A percentile compares a stretch with the other conserved stretches of the same genome.
phyloP scores from a whole-genome alignment of 805 yeast genomes.

The Tetrapisispora arboricola region DNA sequence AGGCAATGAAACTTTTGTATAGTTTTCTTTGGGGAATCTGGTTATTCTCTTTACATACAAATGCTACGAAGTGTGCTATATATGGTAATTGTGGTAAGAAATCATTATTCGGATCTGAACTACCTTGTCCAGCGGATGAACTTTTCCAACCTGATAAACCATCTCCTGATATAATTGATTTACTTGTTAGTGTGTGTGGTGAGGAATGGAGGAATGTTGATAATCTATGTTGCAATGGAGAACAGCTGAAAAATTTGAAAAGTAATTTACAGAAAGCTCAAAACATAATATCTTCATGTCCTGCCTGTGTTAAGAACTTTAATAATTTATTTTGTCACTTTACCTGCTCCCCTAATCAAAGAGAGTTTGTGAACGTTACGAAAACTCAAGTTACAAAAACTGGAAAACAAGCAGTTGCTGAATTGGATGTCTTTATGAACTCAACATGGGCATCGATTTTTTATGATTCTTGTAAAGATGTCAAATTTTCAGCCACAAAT shows the following conservation, averaged over 20 bases:
- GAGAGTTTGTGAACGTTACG: constrained; percentile 61
- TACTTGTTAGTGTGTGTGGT: constrained; percentile 62
- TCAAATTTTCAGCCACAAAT: constrained; percentile 88
- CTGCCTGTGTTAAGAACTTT: constrained; percentile 85
- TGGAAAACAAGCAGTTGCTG: constrained; percentile 56
- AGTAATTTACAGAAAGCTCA: constrained; percentile 64
- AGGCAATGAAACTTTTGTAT: not conserved
- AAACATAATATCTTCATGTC: constrained; percentile 76
- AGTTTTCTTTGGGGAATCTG: not conserved
- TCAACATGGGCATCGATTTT: constrained; percentile 50
- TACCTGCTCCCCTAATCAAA: constrained; percentile 82
- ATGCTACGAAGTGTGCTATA: constrained; percentile 24
- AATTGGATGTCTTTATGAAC: constrained; percentile 53
- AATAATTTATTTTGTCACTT: constrained; percentile 75
- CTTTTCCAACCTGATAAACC: constrained; percentile 31
- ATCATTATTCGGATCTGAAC: constrained; percentile 61
- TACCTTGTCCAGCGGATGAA: constrained; percentile 65
- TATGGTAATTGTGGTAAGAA: constrained; percentile 62
- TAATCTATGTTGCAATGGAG: constrained; percentile 59
- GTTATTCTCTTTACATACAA: not conserved
- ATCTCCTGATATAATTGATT: constrained; percentile 32
- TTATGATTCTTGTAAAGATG: constrained; percentile 76
- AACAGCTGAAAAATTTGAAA: constrained; percentile 48
- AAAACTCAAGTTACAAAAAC: constrained; percentile 30
- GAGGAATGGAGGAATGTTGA: constrained; percentile 42